These are phyloP conservation scores for Cercis canadensis DNA, from an alignment of 306 rosid genomes.

Conservation along the genomic window DNA sequence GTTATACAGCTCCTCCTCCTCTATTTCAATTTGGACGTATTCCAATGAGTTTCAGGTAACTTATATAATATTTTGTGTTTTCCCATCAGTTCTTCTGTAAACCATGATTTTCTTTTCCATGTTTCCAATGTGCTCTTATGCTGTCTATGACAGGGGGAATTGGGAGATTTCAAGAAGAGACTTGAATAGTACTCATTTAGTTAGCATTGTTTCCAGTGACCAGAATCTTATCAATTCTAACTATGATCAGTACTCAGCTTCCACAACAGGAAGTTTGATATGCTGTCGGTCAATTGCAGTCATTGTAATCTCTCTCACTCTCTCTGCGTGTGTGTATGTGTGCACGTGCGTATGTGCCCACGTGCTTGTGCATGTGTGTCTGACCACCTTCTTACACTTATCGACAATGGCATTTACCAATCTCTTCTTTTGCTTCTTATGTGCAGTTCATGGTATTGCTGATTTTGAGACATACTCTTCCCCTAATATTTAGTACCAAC, in stretches of 20 bases:
- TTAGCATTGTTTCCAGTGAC: conserved; percentile 89
- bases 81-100: not conserved
- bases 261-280: conserved; percentile 58
- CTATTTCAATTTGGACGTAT: conserved; percentile 84
- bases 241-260: conserved; percentile 64
- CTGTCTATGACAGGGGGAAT: conserved; percentile 71
- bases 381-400: not conserved
- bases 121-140: conserved; percentile 19
- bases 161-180: conserved; percentile 93
- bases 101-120: not conserved
- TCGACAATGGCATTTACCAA: conserved; percentile 3
- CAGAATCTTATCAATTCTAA: conserved; percentile 52
- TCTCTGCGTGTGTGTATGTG: not conserved
- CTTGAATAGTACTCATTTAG: conserved; percentile 66
- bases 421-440: conserved; percentile 31
- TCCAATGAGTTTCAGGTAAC: conserved; percentile 95
- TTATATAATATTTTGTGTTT: not conserved
- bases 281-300: conserved; percentile 68
- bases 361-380: conserved; percentile 3
- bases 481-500: conserved; percentile 57
- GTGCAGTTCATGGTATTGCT: conserved; percentile 85
- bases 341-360: no score
- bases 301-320: conserved; percentile 55
- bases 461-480: conserved; percentile 81
- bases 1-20: conserved; percentile 91